Percentiles rank a stretch among this genome's conserved stretches.
phyloP scores from a whole-genome alignment of 306 rosid species.

The Macrotyloma uniflorum region DNA sequence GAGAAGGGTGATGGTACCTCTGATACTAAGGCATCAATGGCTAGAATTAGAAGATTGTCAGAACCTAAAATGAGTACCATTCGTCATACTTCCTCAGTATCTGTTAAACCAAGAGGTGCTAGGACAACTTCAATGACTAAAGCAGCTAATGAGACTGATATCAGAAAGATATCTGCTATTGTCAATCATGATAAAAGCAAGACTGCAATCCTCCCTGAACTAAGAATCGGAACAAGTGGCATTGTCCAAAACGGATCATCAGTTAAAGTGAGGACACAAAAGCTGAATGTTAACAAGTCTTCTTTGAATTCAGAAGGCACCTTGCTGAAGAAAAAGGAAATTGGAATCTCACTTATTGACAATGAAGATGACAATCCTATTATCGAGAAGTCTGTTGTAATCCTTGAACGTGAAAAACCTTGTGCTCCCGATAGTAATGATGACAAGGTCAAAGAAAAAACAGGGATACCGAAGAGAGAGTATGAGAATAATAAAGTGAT shows the following conservation, averaged over 20 bases:
- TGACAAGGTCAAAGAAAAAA: slow-evolving; percentile 41
- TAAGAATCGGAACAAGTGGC: slow-evolving; percentile 71
- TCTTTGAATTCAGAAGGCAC: slow-evolving; percentile 53
- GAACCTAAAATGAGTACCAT: slow-evolving; percentile 75
- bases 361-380: slow-evolving; percentile 66
- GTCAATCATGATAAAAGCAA: slow-evolving; percentile 75
- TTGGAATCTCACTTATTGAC: slow-evolving; percentile 38
- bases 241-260: slow-evolving; percentile 46
- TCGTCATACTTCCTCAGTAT: slow-evolving; percentile 52
- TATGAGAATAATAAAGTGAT: slow-evolving; percentile 28
- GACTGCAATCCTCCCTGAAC: slow-evolving; percentile 85
- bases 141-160: slow-evolving; percentile 55
- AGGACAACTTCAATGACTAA: slow-evolving; percentile 51
- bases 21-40: slow-evolving; percentile 65
- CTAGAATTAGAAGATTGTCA: slow-evolving; percentile 79
- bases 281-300: slow-evolving; percentile 47
- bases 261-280: slow-evolving; percentile 50
- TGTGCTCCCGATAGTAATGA: slow-evolving; percentile 31
- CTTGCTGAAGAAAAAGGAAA: slow-evolving; percentile 47
- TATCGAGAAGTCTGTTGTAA: slow-evolving; percentile 76
- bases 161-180: slow-evolving; percentile 74
- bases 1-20: slow-evolving; percentile 54
- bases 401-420: slow-evolving; percentile 69
- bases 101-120: slow-evolving; percentile 45
- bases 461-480: slow-evolving; percentile 30